Base-by-base conservation (phyloP, 2,329 filamentous ascomycete species). In the Hirsutella thompsonii region DNA sequence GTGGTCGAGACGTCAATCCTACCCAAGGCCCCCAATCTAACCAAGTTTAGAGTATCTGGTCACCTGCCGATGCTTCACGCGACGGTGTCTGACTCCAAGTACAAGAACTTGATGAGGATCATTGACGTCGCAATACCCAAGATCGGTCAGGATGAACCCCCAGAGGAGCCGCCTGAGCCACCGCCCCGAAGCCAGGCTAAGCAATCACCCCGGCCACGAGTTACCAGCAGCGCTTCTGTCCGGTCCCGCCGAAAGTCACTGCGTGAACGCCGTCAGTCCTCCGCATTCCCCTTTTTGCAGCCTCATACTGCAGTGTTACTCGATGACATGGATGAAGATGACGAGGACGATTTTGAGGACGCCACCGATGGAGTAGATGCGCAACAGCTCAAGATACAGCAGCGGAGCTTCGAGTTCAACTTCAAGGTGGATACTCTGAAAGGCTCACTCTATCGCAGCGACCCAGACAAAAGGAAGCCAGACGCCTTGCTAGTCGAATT, bases 121-220 rank as follows among this genome's bases (percentile, higher is more conserved):
- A 90, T 98, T 46, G 90, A 98, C 45, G 88, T 94, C 42, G 89
- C 92, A 0, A 85, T 98, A 44, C 93, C 92, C 1, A 89, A 83
- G 46, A 81, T 96, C 20, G 66, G 70, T 14, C 67, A 70, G 2
- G 59, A 66, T 16, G 43, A 37, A n/a, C 18, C 41, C 3, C 42
- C 44, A 16, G 43, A 37, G 8, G 39, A 42, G 2, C 42, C 45
- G 11, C 35, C 40, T 9, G 54, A 63, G 18, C 29, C 30, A 8
- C 14, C 42, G 1, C 36, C 44, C 19, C 54, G 60, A 4, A 52
- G 59, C 46, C 42, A 53, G 26, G 26, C 46, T n/a, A 33, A 45
- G 23, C 46, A 51, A 32, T 43, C 46, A 8, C 50, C 55, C 16
- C 60, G 71, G 8, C 70, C 70, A 3, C 63, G 69, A 0, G 52